These are phyloP conservation scores for Penstemon davidsonii DNA, from an alignment of 257 asterid genomes.

Conservation along the genomic window DNA sequence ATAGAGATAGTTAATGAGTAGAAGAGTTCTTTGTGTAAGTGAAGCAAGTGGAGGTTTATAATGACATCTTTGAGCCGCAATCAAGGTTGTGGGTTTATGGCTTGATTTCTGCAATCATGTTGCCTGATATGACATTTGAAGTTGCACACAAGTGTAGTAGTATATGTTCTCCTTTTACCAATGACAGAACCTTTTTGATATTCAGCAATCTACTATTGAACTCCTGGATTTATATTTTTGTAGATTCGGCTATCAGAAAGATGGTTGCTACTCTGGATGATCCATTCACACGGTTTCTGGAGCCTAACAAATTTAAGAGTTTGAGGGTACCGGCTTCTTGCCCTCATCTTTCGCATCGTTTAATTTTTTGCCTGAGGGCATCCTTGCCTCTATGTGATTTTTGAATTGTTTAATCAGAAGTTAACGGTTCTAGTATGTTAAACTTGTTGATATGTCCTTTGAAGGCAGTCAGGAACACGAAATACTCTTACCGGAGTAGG, in stretches of 20 bases:
- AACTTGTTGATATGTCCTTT: slow-evolving; percentile 44
- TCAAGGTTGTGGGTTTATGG: slow-evolving; percentile 1
- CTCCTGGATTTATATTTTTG: slow-evolving; percentile 25
- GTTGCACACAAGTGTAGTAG: neutral
- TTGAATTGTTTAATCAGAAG: slow-evolving; percentile 16
- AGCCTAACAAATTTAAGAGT: slow-evolving; percentile 86
- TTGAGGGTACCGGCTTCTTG: slow-evolving; percentile 68
- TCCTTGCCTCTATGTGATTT: slow-evolving; percentile 1
- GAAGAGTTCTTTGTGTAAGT: neutral
- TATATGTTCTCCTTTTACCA: slow-evolving; percentile 6
- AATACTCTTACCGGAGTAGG: slow-evolving; percentile 93
- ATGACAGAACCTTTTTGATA: slow-evolving; percentile 3
- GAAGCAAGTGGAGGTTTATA: neutral
- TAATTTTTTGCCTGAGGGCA: neutral
- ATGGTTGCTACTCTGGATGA: slow-evolving; percentile 94
- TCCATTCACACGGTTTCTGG: slow-evolving; percentile 95
- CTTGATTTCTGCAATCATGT: slow-evolving; percentile 4
- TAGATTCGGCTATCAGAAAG: slow-evolving; percentile 89
- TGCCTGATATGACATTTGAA: neutral
- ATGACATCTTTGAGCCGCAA: slow-evolving; percentile 13
- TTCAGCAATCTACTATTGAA: slow-evolving; percentile 10
- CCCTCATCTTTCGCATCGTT: slow-evolving; percentile 22
- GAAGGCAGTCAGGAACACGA: slow-evolving; percentile 99
- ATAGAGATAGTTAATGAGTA: neutral
- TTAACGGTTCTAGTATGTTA: slow-evolving; percentile 22